Evolutionary conservation across 768 basidiomycete species (phyloP).

Genomic region (Xerocomellus amylosporus): DNA sequence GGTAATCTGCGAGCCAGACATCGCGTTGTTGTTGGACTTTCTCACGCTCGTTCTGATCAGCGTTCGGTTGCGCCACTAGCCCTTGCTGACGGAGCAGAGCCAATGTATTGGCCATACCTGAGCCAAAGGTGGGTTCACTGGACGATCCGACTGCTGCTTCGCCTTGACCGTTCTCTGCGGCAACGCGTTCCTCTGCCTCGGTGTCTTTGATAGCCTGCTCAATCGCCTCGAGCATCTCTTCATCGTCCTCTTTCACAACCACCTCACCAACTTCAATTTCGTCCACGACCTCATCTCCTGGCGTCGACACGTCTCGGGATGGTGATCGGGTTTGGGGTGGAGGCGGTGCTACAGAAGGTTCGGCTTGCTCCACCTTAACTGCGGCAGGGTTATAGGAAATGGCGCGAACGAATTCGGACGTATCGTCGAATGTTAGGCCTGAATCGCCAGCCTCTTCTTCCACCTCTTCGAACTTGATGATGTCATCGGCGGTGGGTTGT

Average conservation of each 20-base stretch:
- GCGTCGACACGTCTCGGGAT: slow-evolving; percentile 56
- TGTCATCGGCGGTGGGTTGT: slow-evolving; percentile 40
- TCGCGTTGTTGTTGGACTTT: slow-evolving; percentile 80
- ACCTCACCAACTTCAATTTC: slow-evolving; percentile 85
- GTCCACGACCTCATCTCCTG: slow-evolving; percentile 60
- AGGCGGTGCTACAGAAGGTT: slow-evolving; percentile 27
- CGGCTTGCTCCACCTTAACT: slow-evolving; percentile 48
- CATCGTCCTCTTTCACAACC: slow-evolving; percentile 75
- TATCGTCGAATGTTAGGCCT: slow-evolving; percentile 90
- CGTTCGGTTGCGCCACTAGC: slow-evolving; percentile 61
- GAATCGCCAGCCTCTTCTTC: slow-evolving; percentile 37
- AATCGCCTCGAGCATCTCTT: slow-evolving; percentile 75
- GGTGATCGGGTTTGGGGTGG: slow-evolving; percentile 38
- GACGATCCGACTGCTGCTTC: slow-evolving; percentile 55
- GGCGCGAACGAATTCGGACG: slow-evolving; percentile 91
- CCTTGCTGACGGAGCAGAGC: slow-evolving; percentile 90
- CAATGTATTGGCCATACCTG: slow-evolving; percentile 87
- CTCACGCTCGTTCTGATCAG: slow-evolving; percentile 76
- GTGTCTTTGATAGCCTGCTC: slow-evolving; percentile 64
- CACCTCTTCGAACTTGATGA: slow-evolving; percentile 46
- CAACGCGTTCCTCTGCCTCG: slow-evolving; percentile 51
- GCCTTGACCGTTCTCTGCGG: slow-evolving; percentile 32
- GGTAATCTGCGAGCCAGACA: slow-evolving; percentile 85
- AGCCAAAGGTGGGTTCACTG: slow-evolving; percentile 72
- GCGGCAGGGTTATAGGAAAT: slow-evolving; percentile 65